phyloP scores from a whole-genome alignment of 306 rosid genomes.

The Prunus fruticosa region DNA sequence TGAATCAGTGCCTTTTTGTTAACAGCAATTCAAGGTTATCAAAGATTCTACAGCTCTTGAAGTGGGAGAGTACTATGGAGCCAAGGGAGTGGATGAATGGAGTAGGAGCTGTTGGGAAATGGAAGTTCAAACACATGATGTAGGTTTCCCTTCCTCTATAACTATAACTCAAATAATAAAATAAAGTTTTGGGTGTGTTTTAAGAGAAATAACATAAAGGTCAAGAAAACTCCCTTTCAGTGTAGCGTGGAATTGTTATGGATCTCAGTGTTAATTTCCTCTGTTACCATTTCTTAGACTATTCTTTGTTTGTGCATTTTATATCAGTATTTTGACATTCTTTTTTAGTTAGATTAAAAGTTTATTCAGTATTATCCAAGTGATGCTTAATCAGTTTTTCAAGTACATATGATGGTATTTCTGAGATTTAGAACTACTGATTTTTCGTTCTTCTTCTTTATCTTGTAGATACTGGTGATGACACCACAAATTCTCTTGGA shows the following conservation, averaged over 20 bases:
- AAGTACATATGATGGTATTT: not conserved
- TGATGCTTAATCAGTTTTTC: not conserved
- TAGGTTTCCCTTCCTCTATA: constrained; percentile 23
- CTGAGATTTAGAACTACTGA: not conserved
- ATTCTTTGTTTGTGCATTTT: no score
- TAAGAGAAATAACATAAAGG: no score
- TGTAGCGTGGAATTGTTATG: not conserved
- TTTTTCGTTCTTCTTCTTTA: not conserved
- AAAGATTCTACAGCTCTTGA: constrained; percentile 47
- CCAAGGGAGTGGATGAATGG: constrained; percentile 84
- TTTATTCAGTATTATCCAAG: no score
- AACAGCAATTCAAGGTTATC: constrained; percentile 69
- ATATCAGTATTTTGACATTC: no score
- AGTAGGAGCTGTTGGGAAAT: constrained; percentile 58
- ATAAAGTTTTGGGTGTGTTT: no score
- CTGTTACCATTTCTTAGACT: no score
- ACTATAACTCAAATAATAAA: not conserved
- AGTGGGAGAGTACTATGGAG: constrained; percentile 78
- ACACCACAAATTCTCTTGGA: constrained; percentile 92
- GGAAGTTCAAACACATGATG: constrained; percentile 62
- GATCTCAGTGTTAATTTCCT: not conserved
- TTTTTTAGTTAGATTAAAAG: no score
- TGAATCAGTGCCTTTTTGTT: constrained; percentile 12
- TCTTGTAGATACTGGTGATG: constrained; percentile 73
- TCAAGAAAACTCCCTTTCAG: not conserved